phyloP scores from a whole-genome alignment of 495 filamentous ascomycete species.

The Podospora anserina region DNA sequence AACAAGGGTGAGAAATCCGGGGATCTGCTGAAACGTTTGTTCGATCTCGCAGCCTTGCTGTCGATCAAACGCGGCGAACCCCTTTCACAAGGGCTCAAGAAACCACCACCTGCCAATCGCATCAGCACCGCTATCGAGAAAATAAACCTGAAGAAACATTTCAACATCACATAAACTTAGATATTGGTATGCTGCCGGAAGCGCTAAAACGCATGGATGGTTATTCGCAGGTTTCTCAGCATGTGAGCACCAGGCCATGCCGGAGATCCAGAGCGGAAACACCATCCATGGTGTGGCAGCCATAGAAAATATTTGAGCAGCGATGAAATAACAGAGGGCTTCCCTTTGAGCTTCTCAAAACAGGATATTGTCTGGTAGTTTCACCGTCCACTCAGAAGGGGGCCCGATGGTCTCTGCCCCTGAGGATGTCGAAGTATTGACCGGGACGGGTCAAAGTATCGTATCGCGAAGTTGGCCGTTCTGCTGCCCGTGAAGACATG shows the following conservation, averaged over 20 bases:
- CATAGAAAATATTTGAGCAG: not conserved
- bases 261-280: not conserved
- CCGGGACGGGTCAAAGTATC: not conserved
- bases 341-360: not conserved
- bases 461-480: not conserved
- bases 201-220: not conserved
- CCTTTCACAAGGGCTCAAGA: not conserved
- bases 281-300: not conserved
- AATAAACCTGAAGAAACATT: not conserved
- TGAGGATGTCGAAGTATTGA: not conserved
- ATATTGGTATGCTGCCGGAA: not conserved
- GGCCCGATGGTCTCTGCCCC: not conserved
- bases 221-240: not conserved
- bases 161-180: not conserved
- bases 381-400: not conserved
- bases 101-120: not conserved
- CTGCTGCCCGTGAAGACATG: not conserved
- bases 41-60: not conserved
- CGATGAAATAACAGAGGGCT: not conserved
- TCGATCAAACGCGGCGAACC: not conserved
- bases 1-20: not conserved
- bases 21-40: conserved; percentile 7
- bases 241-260: not conserved
- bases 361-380: not conserved
- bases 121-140: not conserved